Conservation (phyloP, 2,329 filamentous ascomycete genomes). For the Alternaria sp. region DNA sequence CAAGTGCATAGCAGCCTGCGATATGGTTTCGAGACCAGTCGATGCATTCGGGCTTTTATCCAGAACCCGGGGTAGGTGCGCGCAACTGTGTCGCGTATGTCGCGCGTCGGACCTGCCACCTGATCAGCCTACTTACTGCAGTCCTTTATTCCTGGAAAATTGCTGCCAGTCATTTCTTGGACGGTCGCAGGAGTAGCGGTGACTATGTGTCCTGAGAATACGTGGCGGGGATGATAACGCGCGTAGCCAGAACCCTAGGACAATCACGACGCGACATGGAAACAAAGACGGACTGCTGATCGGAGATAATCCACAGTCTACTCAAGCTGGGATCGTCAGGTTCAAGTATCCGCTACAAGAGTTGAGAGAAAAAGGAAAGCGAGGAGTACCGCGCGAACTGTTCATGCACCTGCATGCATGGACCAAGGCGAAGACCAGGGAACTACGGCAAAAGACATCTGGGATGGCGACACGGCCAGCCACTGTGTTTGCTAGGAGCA, state of each 20-base stretch:
- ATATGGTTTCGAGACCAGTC: background rate
- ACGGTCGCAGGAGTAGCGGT: background rate
- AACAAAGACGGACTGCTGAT: background rate
- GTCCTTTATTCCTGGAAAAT: background rate
- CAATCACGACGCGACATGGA: background rate
- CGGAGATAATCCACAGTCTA: background rate
- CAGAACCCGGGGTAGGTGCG: slow-evolving; percentile 2
- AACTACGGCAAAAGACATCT: background rate
- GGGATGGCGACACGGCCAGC: background rate
- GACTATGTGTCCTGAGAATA: slow-evolving; percentile 12
- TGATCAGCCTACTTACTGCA: background rate
- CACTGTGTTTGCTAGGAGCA: background rate
- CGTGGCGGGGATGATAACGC: background rate
- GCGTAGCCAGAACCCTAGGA: background rate
- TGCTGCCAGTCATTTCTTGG: background rate
- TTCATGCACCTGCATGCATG: background rate
- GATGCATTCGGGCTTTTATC: background rate
- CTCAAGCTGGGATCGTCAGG: background rate
- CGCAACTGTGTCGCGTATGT: background rate
- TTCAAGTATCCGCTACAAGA: background rate
- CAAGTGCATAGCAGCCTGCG: background rate
- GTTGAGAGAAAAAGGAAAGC: background rate
- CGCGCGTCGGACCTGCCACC: background rate
- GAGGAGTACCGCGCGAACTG: background rate
- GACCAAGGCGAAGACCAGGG: background rate